Evolutionary conservation across 768 basidiomycete genomes (phyloP), one percentile per base, ranked within the genome.

Genomic region (Lactarius sp.): DNA sequence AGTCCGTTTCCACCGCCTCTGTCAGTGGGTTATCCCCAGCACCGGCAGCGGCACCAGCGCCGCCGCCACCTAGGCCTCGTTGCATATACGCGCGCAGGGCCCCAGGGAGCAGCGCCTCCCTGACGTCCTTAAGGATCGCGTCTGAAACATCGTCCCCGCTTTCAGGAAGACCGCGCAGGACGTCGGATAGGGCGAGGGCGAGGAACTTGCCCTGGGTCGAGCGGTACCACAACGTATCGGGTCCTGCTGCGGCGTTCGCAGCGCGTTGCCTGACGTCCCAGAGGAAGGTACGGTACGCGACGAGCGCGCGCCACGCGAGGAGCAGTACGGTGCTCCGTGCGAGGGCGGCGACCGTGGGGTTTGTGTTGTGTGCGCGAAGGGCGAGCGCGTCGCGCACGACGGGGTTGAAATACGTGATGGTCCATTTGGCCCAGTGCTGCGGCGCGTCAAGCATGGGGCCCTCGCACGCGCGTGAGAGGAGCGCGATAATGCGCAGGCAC

Each of bases 281-380:
- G 47, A 64, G 58, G 52, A 64, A 64, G 18, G 57, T 1, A 10
- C 58, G 62, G 16, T 59, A 64, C 12, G 52, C 7, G 6, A 64
- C 20, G 12, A 64, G 62, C 1, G 62, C 58, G 18, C 58, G 62
- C 57, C 62, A 41, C 10, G 62, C 52, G 39, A 64, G 39, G 58
- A 64, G 33, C 10, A 64, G 39, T 4, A 2, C 20, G 7, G 58
- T 50, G 52, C 62, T 53, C 20, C 42, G 46, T 18, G 62, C 58
- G 47, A 64, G 52, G 3, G 20, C 8, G 6, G 46, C 52, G 22
- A 64, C 42, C 2, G 20, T 20, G 3, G 61, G 44, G 3, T 52
- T 22, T 18, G 41, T 20, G 34, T 51, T 20, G 34, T 56, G 41
- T 3, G 4, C 31, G n/a, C 62, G 33, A 13, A 64, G 36, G 46